These are phyloP conservation scores for Penicillium sp. DNA, from an alignment of 2,329 filamentous ascomycete species.

Conservation along the genomic window DNA sequence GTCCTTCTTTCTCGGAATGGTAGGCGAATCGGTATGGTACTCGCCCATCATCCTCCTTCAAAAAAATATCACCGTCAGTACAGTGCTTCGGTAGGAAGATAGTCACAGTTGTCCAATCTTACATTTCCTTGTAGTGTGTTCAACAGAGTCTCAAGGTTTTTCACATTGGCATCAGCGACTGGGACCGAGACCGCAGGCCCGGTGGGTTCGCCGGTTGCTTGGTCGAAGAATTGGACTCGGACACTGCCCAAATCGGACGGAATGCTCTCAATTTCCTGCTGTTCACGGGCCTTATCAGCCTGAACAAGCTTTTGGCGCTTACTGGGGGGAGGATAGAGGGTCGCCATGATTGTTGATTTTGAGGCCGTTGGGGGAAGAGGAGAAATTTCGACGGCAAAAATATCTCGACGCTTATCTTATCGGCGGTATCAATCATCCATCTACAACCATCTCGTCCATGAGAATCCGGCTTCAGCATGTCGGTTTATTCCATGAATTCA, in stretches of 20 bases:
- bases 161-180: slow-evolving; percentile 79
- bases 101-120: slow-evolving; percentile 28
- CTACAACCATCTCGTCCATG: background rate
- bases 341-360: slow-evolving; percentile 62
- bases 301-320: slow-evolving; percentile 81
- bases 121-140: slow-evolving; percentile 81
- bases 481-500: slow-evolving; percentile 10
- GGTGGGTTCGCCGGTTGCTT: slow-evolving; percentile 66
- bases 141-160: slow-evolving; percentile 81
- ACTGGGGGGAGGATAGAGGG: slow-evolving; percentile 75
- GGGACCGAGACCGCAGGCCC: slow-evolving; percentile 73
- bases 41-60: slow-evolving; percentile 57
- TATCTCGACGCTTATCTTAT: slow-evolving; percentile 23
- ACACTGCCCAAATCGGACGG: slow-evolving; percentile 71
- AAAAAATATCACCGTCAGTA: slow-evolving; percentile 4
- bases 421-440: slow-evolving; percentile 12
- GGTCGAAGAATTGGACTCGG: slow-evolving; percentile 84
- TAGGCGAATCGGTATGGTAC: slow-evolving; percentile 68
- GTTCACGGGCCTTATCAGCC: slow-evolving; percentile 67
- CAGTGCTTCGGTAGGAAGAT: slow-evolving; percentile 3
- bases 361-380: slow-evolving; percentile 12
- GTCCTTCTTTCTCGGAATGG: slow-evolving; percentile 43
- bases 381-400: slow-evolving; percentile 18
- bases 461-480: slow-evolving; percentile 10
- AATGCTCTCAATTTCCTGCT: slow-evolving; percentile 70